phyloP scores from a whole-genome alignment of 1,284 basidiomycete species.

The Puccinia coronata region DNA sequence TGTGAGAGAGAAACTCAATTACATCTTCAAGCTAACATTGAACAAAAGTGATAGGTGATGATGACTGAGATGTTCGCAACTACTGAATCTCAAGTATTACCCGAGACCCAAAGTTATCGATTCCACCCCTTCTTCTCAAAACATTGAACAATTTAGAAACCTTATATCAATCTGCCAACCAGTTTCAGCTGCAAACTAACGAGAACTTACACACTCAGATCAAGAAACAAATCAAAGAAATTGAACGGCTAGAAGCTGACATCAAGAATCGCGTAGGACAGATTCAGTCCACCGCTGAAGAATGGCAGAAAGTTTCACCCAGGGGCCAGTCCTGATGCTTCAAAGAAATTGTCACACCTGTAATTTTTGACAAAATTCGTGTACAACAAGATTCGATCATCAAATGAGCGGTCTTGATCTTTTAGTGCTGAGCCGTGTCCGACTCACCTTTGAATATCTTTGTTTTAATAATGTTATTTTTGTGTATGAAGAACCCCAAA shows the following conservation, averaged over 20 bases:
- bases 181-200: constrained; percentile 4
- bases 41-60: neutral
- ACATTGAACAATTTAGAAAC: neutral
- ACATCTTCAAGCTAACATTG: neutral
- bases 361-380: neutral
- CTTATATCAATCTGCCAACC: neutral
- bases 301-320: neutral
- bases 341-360: neutral
- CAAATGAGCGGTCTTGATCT: neutral
- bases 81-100: constrained; percentile 18
- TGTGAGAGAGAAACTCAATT: constrained; percentile 1
- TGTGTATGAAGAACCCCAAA: neutral
- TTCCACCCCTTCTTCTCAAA: constrained; percentile 31
- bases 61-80: neutral
- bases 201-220: constrained; percentile 23
- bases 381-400: neutral
- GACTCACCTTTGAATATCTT: neutral
- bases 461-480: neutral
- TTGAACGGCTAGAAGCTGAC: constrained; percentile 33
- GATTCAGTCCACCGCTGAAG: constrained; percentile 28
- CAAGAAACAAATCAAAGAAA: constrained; percentile 30
- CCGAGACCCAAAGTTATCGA: constrained; percentile 42
- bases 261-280: constrained; percentile 17
- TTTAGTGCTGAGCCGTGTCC: neutral
- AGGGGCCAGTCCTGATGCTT: neutral